Percentiles rank a stretch among this genome's conserved stretches.
These are phyloP conservation scores for Fusarium humuli DNA, from an alignment of 2,329 filamentous ascomycete species.

Conservation along the genomic window DNA sequence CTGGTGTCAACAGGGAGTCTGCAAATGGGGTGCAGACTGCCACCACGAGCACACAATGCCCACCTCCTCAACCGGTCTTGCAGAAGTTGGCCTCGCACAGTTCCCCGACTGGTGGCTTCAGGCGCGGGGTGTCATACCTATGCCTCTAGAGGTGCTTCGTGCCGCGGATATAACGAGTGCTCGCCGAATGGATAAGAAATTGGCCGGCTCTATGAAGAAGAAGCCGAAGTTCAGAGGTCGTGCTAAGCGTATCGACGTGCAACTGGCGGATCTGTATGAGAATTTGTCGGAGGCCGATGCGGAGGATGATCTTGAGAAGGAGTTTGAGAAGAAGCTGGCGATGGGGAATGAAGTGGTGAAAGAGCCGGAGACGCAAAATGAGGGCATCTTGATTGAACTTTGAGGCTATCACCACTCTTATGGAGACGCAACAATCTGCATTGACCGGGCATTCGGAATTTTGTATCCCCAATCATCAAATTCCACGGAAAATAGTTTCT, in stretches of 20 bases:
- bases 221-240: slow-evolving; percentile 12
- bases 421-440: neutral
- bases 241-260: neutral
- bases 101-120: slow-evolving; percentile 59
- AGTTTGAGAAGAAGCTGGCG: slow-evolving; percentile 2
- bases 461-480: neutral
- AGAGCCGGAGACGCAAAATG: slow-evolving; percentile 3
- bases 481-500: neutral
- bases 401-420: neutral
- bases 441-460: neutral
- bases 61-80: slow-evolving; percentile 53
- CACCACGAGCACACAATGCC: slow-evolving; percentile 63
- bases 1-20: slow-evolving; percentile 63
- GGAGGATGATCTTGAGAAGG: slow-evolving; percentile 10
- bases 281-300: neutral
- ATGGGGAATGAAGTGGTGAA: neutral
- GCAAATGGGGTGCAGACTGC: slow-evolving; percentile 59
- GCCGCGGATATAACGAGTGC: neutral
- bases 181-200: slow-evolving; percentile 16
- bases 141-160: slow-evolving; percentile 15
- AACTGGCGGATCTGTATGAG: neutral
- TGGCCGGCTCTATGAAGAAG: neutral
- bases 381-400: slow-evolving; percentile 29
- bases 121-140: slow-evolving; percentile 31
- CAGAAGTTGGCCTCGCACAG: slow-evolving; percentile 55